Evolutionary conservation across 176 grass and related monocot species (phyloP), one percentile per base, ranked within the genome.

Genomic region (Eragrostis nindensis): DNA sequence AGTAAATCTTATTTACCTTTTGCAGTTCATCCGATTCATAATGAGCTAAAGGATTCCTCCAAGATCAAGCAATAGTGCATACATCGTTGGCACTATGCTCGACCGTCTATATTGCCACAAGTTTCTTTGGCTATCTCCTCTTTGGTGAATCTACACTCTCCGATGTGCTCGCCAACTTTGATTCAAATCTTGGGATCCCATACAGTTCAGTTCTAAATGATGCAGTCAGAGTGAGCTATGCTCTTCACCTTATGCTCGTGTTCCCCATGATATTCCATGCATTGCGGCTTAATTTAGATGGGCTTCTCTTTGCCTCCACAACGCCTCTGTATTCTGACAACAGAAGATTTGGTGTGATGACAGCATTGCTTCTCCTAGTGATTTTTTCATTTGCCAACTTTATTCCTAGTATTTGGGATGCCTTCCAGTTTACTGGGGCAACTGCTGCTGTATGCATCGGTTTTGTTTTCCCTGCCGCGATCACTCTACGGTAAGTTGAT

Each of bases 261-360:
- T 98, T 95, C 84, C 95, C 95, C 62, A 98, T 98, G 83, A 98
- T 98, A 84, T 98, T 98, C 83, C 92, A 94, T 10, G 95, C 95
- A 21, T 67, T 98, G 88, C 79, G 95, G 53, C 88, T 98, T 50
- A 98, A 98, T 82, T 85, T 95, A 78, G 95, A 98, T 45, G 92
- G 95, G 32, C 88, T 95, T 13, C 78, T 94, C 74, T 98, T 98
- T 70, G 57, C 90, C 64, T 90, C 86, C 30, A 78, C 88, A 41
- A 83, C 65, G 6, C 70, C 90, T 41, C 76, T 95, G 56, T 91
- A 81, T 82, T 88, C 81, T 65, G 90, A 95, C 62, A 93, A 95
- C 68, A 71, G 48, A 73, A 88, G 92, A 83, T 98, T 98, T 87
- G 62, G 59, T 49, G 26, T 79, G 60, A 87, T 95, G 57, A 93